phyloP scores from a whole-genome alignment of 23 red algal genomes.

The Chondrus crispus region DNA sequence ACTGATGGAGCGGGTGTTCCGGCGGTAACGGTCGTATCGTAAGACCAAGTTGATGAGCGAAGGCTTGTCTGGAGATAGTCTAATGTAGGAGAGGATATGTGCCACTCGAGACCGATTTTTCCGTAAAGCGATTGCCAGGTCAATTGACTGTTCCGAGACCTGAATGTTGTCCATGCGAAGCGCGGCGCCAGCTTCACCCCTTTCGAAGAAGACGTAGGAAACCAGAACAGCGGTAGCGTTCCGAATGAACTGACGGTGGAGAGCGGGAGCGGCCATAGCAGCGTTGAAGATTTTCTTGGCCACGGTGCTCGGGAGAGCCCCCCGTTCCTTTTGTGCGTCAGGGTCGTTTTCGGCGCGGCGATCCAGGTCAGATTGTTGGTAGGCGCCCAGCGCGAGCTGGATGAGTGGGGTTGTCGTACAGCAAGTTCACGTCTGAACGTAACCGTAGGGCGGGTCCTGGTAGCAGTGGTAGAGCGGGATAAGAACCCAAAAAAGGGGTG shows the following conservation, averaged over 20 bases:
- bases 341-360: neutral
- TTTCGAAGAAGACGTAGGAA: slow-evolving; percentile 10
- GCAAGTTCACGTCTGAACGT: too few relatives aligned
- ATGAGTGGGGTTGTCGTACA: neutral
- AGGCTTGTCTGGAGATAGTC: neutral
- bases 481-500: too few relatives aligned
- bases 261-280: neutral
- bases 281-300: neutral
- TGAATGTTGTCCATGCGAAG: neutral
- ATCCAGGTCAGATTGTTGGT: neutral
- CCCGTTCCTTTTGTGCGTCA: neutral
- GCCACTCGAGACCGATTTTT: neutral
- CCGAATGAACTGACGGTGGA: neutral
- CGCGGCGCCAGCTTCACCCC: slow-evolving; percentile 13
- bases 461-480: too few relatives aligned
- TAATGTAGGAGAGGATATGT: neutral
- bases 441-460: too few relatives aligned
- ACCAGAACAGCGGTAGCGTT: slow-evolving; percentile 7
- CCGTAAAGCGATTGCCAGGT: slow-evolving; percentile 2
- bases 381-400: neutral
- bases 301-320: neutral
- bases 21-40: neutral
- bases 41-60: slow-evolving; percentile 6
- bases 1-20: neutral
- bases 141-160: neutral